Evolutionary conservation across 768 basidiomycete species (phyloP).

Genomic region (Mycena alexandri): DNA sequence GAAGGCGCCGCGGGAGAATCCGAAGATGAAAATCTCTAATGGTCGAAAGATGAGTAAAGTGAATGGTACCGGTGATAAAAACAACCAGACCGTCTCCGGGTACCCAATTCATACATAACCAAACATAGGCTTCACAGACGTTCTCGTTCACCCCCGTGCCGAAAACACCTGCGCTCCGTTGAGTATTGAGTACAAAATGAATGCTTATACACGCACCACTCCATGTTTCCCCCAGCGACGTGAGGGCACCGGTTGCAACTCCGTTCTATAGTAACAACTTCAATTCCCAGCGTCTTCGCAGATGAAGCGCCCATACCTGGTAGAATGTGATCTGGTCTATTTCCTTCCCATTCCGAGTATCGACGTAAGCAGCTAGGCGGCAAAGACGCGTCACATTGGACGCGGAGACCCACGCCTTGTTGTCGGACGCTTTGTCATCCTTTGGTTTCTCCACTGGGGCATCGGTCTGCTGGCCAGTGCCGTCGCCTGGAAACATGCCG

Average conservation of each 20-base stretch:
- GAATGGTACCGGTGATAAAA: neutral
- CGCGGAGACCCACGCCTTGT: neutral
- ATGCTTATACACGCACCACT: constrained; percentile 1
- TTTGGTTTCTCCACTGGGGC: neutral
- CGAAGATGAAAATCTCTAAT: constrained; percentile 7
- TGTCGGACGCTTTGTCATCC: neutral
- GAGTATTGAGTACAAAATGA: neutral
- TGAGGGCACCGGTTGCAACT: constrained; percentile 8
- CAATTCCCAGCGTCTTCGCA: constrained; percentile 2
- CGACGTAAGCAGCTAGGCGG: constrained; percentile 1
- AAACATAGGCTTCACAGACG: constrained; percentile 8
- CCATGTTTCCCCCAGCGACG: constrained; percentile 3
- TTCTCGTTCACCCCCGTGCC: constrained; percentile 8
- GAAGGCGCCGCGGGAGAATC: constrained; percentile 25
- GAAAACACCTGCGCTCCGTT: neutral
- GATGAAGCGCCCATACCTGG: constrained; percentile 2
- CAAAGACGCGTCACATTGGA: constrained; percentile 10
- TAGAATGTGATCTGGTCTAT: constrained; percentile 9
- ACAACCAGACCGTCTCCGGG: constrained; percentile 8
- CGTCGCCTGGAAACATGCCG: constrained; percentile 5
- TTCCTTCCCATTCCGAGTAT: constrained; percentile 6
- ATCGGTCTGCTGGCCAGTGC: constrained; percentile 13
- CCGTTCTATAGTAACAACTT: neutral
- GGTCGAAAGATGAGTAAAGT: neutral
- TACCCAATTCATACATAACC: constrained; percentile 7